phyloP scores from a whole-genome alignment of 2,329 filamentous ascomycete genomes.

The Fusarium nodosum region DNA sequence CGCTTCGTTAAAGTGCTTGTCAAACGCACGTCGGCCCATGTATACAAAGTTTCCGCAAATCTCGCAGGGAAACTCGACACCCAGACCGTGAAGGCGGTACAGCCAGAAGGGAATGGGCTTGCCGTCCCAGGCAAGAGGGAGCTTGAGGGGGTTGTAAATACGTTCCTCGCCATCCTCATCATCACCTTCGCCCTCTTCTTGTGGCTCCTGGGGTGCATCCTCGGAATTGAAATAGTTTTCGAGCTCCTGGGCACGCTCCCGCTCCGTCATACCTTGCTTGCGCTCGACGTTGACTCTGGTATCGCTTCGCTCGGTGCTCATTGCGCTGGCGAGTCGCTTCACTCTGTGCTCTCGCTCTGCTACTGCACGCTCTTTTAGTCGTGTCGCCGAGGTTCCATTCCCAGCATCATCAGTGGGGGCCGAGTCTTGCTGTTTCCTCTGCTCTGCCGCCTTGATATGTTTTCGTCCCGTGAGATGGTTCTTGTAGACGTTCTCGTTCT shows the following conservation, averaged over 20 bases:
- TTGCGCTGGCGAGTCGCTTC: conserved; percentile 81
- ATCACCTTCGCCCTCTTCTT: conserved; percentile 73
- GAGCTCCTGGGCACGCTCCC: conserved; percentile 92
- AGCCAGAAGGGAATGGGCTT: conserved; percentile 99
- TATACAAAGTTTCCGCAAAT: conserved; percentile 99
- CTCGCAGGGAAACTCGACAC: conserved; percentile 95
- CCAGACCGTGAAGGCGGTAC: conserved; percentile 95
- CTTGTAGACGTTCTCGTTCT: conserved; percentile 94
- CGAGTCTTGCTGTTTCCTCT: conserved; percentile 64
- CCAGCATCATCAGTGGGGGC: conserved; percentile 49
- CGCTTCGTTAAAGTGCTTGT: conserved; percentile 98
- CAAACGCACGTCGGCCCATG: conserved; percentile 94
- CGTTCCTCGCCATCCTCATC: conserved; percentile 85
- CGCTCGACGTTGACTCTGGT: conserved; percentile 96
- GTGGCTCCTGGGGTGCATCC: conserved; percentile 53
- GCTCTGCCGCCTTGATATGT: conserved; percentile 85
- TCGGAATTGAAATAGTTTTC: conserved; percentile 78
- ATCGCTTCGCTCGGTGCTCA: conserved; percentile 89
- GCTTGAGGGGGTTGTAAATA: conserved; percentile 96
- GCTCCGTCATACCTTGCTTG: conserved; percentile 96
- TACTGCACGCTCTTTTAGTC: conserved; percentile 88
- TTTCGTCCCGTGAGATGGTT: conserved; percentile 91
- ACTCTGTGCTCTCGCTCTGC: conserved; percentile 90
- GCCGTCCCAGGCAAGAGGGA: conserved; percentile 96
- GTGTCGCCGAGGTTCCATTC: conserved; percentile 58